phyloP scores from a whole-genome alignment of 2,329 filamentous ascomycete genomes.

The Fusarium aywerte region DNA sequence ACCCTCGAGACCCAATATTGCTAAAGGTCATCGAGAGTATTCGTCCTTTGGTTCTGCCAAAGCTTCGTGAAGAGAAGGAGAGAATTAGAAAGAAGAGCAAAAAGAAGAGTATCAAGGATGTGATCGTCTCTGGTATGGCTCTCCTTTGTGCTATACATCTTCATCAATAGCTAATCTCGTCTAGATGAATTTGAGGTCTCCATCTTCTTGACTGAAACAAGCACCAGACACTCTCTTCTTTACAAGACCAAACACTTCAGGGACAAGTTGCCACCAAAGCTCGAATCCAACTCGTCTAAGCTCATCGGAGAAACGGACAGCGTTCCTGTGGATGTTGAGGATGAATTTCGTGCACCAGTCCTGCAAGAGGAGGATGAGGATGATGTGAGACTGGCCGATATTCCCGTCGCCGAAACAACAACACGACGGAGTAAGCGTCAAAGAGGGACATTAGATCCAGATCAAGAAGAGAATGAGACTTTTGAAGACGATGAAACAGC shows the following conservation, averaged over 20 bases:
- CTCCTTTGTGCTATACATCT: neutral
- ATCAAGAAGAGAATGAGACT: conserved; percentile 48
- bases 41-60: conserved; percentile 86
- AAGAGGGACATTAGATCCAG: conserved; percentile 42
- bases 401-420: conserved; percentile 45
- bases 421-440: conserved; percentile 47
- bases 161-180: conserved; percentile 29
- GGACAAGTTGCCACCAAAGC: conserved; percentile 63
- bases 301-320: conserved; percentile 68
- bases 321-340: conserved; percentile 64
- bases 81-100: conserved; percentile 70
- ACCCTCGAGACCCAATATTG: conserved; percentile 78
- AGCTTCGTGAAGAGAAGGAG: conserved; percentile 86
- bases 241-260: conserved; percentile 85
- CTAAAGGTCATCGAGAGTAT: conserved; percentile 86
- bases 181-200: conserved; percentile 95
- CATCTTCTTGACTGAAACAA: conserved; percentile 89
- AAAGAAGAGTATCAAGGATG: conserved; percentile 87
- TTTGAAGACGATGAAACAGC: conserved; percentile 51
- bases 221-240: conserved; percentile 85
- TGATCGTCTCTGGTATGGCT: conserved; percentile 76
- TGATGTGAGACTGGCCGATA: conserved; percentile 49
- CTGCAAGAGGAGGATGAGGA: conserved; percentile 63
- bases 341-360: conserved; percentile 50
- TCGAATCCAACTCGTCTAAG: conserved; percentile 71